Conservation (phyloP, 106 monocot species). For the Ottelia alismoides region DNA sequence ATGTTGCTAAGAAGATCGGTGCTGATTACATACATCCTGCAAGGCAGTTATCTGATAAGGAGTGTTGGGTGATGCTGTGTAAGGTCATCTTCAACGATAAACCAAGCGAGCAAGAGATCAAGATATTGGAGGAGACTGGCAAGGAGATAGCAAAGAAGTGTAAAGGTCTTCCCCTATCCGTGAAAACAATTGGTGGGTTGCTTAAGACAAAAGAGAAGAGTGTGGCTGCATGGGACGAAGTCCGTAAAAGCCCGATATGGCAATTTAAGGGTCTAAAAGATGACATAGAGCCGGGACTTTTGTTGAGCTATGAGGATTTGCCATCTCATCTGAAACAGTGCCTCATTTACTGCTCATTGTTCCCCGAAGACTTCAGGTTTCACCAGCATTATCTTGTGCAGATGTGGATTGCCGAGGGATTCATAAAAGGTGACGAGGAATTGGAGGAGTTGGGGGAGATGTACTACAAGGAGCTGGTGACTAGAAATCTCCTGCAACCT, state of each 20-base stretch:
- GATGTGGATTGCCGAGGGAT: constrained; percentile 39
- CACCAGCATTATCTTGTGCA: constrained; percentile 2
- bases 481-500: constrained; percentile 20
- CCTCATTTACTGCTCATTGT: constrained; percentile 34
- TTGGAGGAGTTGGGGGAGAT: constrained; percentile 27
- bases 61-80: constrained; percentile 6
- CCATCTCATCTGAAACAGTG: constrained; percentile 34
- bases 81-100: background rate
- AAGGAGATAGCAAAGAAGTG: constrained; percentile 26
- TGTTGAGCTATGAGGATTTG: constrained; percentile 31
- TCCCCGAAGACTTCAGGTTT: constrained; percentile 17
- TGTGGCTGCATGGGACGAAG: too few species aligned
- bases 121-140: constrained; percentile 11
- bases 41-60: background rate
- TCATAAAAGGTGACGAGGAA: constrained; percentile 5
- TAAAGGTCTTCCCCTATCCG: constrained; percentile 22
- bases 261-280: constrained; percentile 6
- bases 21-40: constrained; percentile 1
- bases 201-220: too few species aligned
- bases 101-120: background rate
- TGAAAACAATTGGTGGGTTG: constrained; percentile 23
- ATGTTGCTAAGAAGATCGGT: background rate
- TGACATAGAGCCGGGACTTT: constrained; percentile 14
- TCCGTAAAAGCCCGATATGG: too few species aligned
- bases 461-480: constrained; percentile 19